Evolutionary conservation across 495 filamentous ascomycete genomes (phyloP).

Genomic region (Aspergillus carlsbadensis): DNA sequence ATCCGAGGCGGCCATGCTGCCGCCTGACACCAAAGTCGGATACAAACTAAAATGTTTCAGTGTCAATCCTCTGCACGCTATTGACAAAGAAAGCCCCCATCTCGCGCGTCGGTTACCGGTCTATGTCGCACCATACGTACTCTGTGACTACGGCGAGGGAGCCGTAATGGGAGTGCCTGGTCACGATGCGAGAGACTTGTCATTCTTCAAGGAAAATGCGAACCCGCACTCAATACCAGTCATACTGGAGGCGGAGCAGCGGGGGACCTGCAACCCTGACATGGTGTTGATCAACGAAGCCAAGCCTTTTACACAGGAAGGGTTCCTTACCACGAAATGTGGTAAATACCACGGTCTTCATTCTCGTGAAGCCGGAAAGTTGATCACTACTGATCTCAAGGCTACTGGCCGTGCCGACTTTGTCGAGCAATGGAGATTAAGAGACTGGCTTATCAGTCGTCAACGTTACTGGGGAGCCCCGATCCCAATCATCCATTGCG

Average conservation of each 20-base stretch:
- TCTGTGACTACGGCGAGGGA: conserved; percentile 82
- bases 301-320: conserved; percentile 45
- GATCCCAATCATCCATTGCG: conserved; percentile 86
- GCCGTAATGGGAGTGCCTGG: conserved; percentile 92
- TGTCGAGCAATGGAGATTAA: conserved; percentile 69
- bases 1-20: conserved; percentile 57
- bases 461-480: conserved; percentile 91
- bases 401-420: conserved; percentile 51
- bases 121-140: conserved; percentile 82
- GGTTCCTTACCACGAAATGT: conserved; percentile 43
- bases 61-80: conserved; percentile 64
- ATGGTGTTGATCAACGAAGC: conserved; percentile 37
- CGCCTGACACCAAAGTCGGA: conserved; percentile 72
- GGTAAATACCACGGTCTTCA: conserved; percentile 50
- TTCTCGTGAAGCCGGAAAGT: conserved; percentile 60
- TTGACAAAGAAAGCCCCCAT: conserved; percentile 49
- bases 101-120: conserved; percentile 62
- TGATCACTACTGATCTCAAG: conserved; percentile 58
- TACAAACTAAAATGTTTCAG: conserved; percentile 61
- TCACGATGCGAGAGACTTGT: conserved; percentile 73
- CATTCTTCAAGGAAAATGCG: conserved; percentile 74
- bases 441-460: conserved; percentile 86
- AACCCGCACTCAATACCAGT: conserved; percentile 50
- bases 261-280: too few species aligned
- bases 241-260: conserved; percentile 41